Evolutionary conservation across 345 rosid genomes (phyloP), one percentile per base, ranked within the genome.

Genomic region (Gossypium anomalum): DNA sequence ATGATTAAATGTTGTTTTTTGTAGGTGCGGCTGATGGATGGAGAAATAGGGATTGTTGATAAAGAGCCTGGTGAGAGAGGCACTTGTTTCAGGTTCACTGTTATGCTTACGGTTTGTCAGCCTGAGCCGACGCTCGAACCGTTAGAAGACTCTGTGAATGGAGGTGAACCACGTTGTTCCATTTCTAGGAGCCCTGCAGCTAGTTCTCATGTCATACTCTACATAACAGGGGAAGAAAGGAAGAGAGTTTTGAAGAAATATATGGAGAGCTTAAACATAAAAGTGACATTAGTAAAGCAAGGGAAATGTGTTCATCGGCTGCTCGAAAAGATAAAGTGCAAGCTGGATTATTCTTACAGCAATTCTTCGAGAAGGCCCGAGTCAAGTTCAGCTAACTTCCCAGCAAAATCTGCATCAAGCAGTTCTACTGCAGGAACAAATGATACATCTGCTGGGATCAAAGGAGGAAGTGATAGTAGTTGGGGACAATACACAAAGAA

Each of bases 11-110:
- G 25, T 56, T 15, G 56, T 29, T 7, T 19, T 51, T 53, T 52
- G 55, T 78, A 90, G 98, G 98, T 91, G 8, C 84, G 90, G 12
- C 70, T 92, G 52, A 88, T 89, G 97, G 91, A 93, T 45, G 98
- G 97, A 41, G 98, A 94, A 53, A 89, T 94, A 29, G 74, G 67
- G 70, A 87, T 94, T 60, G 78, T 80, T 7, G 92, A 92, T 27
- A 90, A 89, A 77, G 86, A 76, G 41, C 77, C 71, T 25, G 86
- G 80, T 1, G 87, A 89, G 78, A 85, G 64, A 45, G 97, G 97
- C 67, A 89, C 93, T 48, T 90, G 97, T 79, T 92, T 94, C 78
- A 86, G 86, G 72, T 94, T 94, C 83, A 89, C 81, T 78, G 82
- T 84, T n/a, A 80, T 87, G 52, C 84, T 92, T 2, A 22, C 75